Evolutionary conservation across 2,329 filamentous ascomycete genomes (phyloP).

Genomic region (Trichoderma arundinaceum): DNA sequence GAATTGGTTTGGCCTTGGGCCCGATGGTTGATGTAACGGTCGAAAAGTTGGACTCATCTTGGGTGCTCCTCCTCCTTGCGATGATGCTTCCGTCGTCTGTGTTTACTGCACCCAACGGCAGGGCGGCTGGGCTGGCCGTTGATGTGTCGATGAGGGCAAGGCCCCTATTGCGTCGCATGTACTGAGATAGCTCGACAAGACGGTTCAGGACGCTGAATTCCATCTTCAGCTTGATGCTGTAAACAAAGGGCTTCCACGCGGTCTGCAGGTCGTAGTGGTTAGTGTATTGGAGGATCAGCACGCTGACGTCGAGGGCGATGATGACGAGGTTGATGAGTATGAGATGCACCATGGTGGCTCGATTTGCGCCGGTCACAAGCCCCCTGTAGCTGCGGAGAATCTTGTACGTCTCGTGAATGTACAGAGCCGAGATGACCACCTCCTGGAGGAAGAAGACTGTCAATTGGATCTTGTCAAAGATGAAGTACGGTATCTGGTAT

Average conservation of each 20-base stretch:
- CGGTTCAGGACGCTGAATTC: constrained; percentile 44
- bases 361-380: constrained; percentile 34
- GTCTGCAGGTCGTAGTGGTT: constrained; percentile 43
- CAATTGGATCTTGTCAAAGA: constrained; percentile 59
- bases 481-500: constrained; percentile 43
- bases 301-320: constrained; percentile 49
- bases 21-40: not conserved
- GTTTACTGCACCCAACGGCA: constrained; percentile 16
- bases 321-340: constrained; percentile 51
- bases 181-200: constrained; percentile 39
- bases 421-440: constrained; percentile 56
- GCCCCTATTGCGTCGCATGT: constrained; percentile 23
- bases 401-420: constrained; percentile 56
- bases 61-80: not conserved
- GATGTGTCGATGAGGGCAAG: constrained; percentile 30
- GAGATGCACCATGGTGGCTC: constrained; percentile 41
- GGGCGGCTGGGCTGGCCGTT: not conserved
- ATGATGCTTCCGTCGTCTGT: constrained; percentile 8
- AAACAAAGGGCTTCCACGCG: constrained; percentile 43
- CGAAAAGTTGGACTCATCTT: constrained; percentile 18
- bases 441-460: constrained; percentile 61
- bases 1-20: not conserved
- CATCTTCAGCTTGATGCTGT: constrained; percentile 45
- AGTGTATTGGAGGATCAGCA: constrained; percentile 41
- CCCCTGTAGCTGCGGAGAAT: constrained; percentile 50